Base-by-base conservation (phyloP, 768 basidiomycete species). In the Boletus pseudopeckii region DNA sequence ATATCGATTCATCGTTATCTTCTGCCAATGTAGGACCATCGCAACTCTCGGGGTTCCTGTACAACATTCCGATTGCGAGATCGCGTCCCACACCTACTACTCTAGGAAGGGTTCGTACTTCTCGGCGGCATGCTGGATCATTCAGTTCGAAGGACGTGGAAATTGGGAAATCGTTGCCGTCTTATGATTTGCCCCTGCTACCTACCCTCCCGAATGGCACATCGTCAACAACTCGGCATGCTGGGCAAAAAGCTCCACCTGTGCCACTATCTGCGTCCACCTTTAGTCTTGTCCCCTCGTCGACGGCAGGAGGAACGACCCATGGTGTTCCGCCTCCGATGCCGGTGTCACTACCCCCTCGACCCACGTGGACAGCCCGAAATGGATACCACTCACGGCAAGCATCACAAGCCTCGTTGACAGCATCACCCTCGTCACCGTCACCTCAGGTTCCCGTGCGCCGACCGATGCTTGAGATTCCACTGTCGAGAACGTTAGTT, bases 121-220 rank as follows among this genome's bases (percentile, higher is more conserved):
- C 82, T 22, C 78, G 93, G 41, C 79, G 94, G 36, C 90, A 96
- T 68, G 94, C 90, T 6, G 94, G 94, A n/a, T 96, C 94, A 4
- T 98, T 96, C 74, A 96, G 94, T 56, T 85, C 80, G 24, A 89
- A 92, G 65, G 94, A 97, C 66, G 88, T 96, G 7, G 87, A 96
- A 65, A 84, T 90, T 47, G 94, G 94, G 38, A 91, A 86, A 70
- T 76, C 81, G 50, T 67, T 90, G 46, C 87, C 90, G 8, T 86
- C 85, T n/a, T 81, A 81, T 58, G 80, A 84, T 42, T 53, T 73
- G 3, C 65, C 68, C 4, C 24, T 60, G 9, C 70, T 64, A 2
- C 63, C 59, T 11, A 17, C 75, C 14, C 58, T 76, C 8, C 56
- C 61, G 17, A 60, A 44, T 48, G 58, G 53, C n/a, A 28, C 53